These are phyloP conservation scores for Alternaria arbusti DNA, from an alignment of 2,329 filamentous ascomycete species.

Conservation along the genomic window DNA sequence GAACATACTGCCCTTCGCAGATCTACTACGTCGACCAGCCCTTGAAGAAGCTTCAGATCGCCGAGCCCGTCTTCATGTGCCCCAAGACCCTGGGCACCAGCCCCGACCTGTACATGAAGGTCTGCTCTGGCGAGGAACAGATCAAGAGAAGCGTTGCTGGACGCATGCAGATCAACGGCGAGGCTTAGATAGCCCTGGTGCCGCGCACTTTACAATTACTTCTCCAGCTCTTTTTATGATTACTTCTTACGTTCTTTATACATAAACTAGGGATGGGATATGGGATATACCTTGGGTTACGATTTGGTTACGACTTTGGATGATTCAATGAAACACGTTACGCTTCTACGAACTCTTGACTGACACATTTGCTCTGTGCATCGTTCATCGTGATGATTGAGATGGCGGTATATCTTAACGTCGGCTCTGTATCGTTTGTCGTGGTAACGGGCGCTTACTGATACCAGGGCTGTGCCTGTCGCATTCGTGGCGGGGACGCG, in stretches of 20 bases:
- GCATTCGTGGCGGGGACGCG: not conserved
- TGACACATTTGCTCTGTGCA: not conserved
- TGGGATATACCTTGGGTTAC: conserved; percentile 1
- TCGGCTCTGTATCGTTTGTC: not conserved
- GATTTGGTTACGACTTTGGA: conserved; percentile 1
- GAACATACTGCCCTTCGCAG: conserved; percentile 33
- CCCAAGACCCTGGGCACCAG: conserved; percentile 14
- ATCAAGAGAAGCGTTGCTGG: conserved; percentile 36
- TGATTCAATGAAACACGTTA: conserved; percentile 3
- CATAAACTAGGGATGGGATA: not conserved
- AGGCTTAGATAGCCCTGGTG: not conserved
- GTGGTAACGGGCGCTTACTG: not conserved
- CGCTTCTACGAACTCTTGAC: not conserved
- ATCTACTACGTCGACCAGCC: conserved; percentile 34
- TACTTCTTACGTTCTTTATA: conserved; percentile 6
- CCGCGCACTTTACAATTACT: not conserved
- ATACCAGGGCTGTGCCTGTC: not conserved
- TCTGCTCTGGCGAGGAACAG: conserved; percentile 25
- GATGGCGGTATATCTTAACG: not conserved
- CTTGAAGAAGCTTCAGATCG: conserved; percentile 25
- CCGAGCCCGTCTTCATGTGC: conserved; percentile 34
- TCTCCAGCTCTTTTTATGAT: conserved; percentile 1
- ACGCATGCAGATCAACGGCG: conserved; percentile 13
- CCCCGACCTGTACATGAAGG: conserved; percentile 30
- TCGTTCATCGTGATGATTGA: not conserved